Percentiles rank a stretch among this genome's conserved stretches.
Conservation (phyloP, 164 flowering plant species). For the Chimonanthus praecox region DNA sequence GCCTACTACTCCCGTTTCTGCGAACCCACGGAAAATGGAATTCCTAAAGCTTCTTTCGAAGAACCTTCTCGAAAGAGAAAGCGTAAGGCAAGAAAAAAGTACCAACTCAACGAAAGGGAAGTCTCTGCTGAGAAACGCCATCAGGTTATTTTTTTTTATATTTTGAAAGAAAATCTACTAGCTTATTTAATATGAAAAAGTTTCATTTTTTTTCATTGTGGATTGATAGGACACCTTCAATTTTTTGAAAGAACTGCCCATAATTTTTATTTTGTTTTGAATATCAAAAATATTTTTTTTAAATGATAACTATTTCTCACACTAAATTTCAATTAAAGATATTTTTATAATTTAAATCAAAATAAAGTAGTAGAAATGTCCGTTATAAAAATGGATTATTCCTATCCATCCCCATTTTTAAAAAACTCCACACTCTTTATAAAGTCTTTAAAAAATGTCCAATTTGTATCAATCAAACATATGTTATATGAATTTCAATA, state of each 20-base stretch:
- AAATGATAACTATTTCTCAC: no score
- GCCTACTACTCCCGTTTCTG: slow-evolving; percentile 82
- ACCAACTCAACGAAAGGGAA: slow-evolving; percentile 56
- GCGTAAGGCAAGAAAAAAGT: slow-evolving; percentile 32
- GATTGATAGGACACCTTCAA: neutral
- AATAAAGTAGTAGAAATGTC: no score
- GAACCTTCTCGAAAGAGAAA: slow-evolving; percentile 29
- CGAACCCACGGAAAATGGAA: slow-evolving; percentile 9
- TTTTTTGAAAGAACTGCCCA: neutral
- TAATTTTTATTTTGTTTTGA: neutral
- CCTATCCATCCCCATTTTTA: no score
- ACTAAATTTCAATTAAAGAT: no score
- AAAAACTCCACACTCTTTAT: no score
- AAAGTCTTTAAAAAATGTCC: no score
- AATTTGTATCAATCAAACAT: no score
- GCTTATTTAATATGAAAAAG: neutral
- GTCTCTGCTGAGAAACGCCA: slow-evolving; percentile 66
- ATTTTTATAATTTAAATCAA: no score
- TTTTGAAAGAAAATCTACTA: neutral
- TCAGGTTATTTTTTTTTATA: slow-evolving; percentile 34
- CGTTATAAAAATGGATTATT: no score
- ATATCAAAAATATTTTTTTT: neutral
- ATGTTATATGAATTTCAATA: no score
- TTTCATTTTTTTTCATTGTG: neutral
- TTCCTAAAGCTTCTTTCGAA: slow-evolving; percentile 7